phyloP scores from a whole-genome alignment of 768 basidiomycete genomes.

The Suillus spraguei region DNA sequence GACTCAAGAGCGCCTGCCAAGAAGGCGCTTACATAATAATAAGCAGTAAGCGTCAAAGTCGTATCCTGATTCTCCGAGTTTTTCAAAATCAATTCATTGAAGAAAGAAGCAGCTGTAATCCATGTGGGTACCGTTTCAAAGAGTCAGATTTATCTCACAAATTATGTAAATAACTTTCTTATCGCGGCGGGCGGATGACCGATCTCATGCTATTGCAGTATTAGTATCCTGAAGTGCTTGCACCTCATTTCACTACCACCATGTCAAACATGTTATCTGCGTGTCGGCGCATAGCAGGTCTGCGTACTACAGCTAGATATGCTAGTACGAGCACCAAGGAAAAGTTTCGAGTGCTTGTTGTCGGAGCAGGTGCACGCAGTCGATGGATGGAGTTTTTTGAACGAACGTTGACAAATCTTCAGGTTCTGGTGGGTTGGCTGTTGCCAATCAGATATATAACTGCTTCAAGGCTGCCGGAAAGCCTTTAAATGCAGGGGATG shows the following conservation, averaged over 20 bases:
- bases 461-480: slow-evolving; percentile 74
- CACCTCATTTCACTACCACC: slow-evolving; percentile 5
- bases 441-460: slow-evolving; percentile 87
- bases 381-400: background rate
- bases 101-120: too few species aligned
- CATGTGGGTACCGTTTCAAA: background rate
- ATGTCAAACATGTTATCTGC: slow-evolving; percentile 13
- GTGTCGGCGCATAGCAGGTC: slow-evolving; percentile 13
- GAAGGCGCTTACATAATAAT: background rate
- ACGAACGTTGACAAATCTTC: slow-evolving; percentile 15
- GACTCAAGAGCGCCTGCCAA: too few species aligned
- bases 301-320: slow-evolving; percentile 20
- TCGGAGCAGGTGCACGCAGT: slow-evolving; percentile 74
- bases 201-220: too few species aligned
- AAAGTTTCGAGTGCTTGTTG: slow-evolving; percentile 81
- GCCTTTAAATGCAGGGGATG: slow-evolving; percentile 69
- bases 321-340: slow-evolving; percentile 37
- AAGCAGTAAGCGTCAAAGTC: background rate
- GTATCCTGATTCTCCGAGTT: too few species aligned
- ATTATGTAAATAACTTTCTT: background rate
- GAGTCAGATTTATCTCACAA: background rate
- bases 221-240: too few species aligned
- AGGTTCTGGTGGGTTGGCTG: slow-evolving; percentile 83
- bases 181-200: background rate
- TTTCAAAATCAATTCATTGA: background rate